A percentile compares a stretch with the other conserved stretches of the same genome.
phyloP scores from a whole-genome alignment of 2,329 filamentous ascomycete genomes.

The Colletotrichum sp. region DNA sequence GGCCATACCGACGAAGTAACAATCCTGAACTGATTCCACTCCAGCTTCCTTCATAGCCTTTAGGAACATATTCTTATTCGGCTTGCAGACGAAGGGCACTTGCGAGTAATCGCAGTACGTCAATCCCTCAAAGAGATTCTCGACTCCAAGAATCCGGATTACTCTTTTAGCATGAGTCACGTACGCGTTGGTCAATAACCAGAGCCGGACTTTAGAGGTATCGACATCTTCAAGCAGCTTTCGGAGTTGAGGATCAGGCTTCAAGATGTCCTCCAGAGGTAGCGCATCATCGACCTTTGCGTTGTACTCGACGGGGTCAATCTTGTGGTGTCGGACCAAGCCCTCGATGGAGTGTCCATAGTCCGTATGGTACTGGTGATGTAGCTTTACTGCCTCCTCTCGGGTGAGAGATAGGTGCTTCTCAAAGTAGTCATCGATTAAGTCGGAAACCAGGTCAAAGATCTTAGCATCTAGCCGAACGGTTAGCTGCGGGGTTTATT shows the following conservation, averaged over 20 bases:
- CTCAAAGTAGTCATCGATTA: conserved; percentile 72
- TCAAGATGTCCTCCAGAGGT: background rate
- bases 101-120: conserved; percentile 90
- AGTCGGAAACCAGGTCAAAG: conserved; percentile 82
- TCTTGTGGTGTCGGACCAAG: conserved; percentile 89
- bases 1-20: background rate
- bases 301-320: conserved; percentile 95
- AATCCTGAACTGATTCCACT: conserved; percentile 52
- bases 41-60: conserved; percentile 90
- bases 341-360: conserved; percentile 98
- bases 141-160: conserved; percentile 78
- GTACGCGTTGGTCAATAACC: conserved; percentile 97
- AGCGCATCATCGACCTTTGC: conserved; percentile 87
- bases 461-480: conserved; percentile 69
- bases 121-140: conserved; percentile 91
- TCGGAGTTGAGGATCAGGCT: conserved; percentile 60
- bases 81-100: conserved; percentile 83
- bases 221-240: conserved; percentile 83
- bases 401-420: conserved; percentile 74
- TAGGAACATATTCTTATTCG: conserved; percentile 78
- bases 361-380: conserved; percentile 90
- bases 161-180: conserved; percentile 86
- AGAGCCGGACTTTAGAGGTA: conserved; percentile 79
- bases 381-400: conserved; percentile 81
- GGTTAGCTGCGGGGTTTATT: background rate